Evolutionary conservation across 1,284 basidiomycete genomes (phyloP).

Genomic region (Naganishia liquefaciens): DNA sequence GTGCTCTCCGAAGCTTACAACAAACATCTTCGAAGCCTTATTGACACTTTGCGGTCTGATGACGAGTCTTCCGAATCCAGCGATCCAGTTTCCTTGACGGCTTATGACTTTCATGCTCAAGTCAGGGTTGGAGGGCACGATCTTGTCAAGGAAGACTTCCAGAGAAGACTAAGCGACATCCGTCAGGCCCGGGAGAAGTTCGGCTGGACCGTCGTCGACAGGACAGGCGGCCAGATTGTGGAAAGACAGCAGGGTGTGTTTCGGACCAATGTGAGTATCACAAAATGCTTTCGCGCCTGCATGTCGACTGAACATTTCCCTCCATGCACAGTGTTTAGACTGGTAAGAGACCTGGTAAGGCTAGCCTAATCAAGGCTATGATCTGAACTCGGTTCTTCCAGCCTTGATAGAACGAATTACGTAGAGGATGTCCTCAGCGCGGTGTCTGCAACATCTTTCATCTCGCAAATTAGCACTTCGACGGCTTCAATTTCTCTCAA

Average conservation of each 20-base stretch:
- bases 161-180: conserved; percentile 66
- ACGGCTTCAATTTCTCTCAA: conserved; percentile 45
- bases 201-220: conserved; percentile 80
- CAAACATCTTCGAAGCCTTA: conserved; percentile 65
- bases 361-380: too few species aligned
- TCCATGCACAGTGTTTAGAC: conserved; percentile 69
- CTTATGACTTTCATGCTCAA: conserved; percentile 91
- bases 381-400: conserved; percentile 47
- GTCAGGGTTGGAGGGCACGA: conserved; percentile 86
- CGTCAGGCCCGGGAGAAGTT: conserved; percentile 71
- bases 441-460: conserved; percentile 63
- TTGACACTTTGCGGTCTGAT: conserved; percentile 59
- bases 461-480: conserved; percentile 42
- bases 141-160: conserved; percentile 73
- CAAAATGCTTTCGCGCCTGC: background rate
- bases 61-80: conserved; percentile 46
- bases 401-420: conserved; percentile 97
- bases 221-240: conserved; percentile 65
- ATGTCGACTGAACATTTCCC: background rate
- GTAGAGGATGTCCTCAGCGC: conserved; percentile 89
- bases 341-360: conserved; percentile 61
- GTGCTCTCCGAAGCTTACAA: conserved; percentile 79
- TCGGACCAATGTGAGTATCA: conserved; percentile 65
- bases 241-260: conserved; percentile 87
- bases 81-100: conserved; percentile 62